A percentile compares a stretch with the other conserved stretches of the same genome.
Evolutionary conservation across 148 eudicot species (phyloP).

Genomic region (Camellia granthamiana): DNA sequence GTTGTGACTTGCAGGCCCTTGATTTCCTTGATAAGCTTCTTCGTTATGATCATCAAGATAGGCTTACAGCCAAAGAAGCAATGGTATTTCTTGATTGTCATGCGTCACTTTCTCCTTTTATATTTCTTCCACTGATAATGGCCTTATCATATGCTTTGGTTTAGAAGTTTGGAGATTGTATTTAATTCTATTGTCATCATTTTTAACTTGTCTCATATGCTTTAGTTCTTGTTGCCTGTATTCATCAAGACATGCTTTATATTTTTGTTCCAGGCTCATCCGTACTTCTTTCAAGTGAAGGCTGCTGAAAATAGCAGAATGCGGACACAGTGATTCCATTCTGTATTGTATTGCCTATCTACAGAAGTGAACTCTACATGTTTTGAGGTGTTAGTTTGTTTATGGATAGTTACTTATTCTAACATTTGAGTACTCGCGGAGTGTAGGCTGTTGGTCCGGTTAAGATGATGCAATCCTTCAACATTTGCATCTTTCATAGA

Average conservation of each 20-base stretch:
- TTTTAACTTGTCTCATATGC: too few species aligned
- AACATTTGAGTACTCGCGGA: background rate
- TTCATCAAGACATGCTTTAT: too few species aligned
- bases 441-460: background rate
- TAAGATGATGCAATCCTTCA: background rate
- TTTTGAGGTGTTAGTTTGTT: background rate
- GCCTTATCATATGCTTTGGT: background rate
- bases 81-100: conserved; percentile 42
- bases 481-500: background rate
- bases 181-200: background rate
- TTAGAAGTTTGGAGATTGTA: background rate
- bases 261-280: conserved; percentile 56
- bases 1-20: conserved; percentile 49
- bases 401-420: background rate
- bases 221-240: too few species aligned
- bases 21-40: conserved; percentile 94
- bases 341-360: background rate
- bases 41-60: conserved; percentile 92
- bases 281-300: conserved; percentile 79
- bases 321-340: conserved; percentile 45
- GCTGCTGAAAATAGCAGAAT: conserved; percentile 87
- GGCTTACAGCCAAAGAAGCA: conserved; percentile 91
- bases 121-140: too few species aligned
- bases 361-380: background rate
- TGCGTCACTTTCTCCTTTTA: background rate